phyloP scores from a whole-genome alignment of 192 early-diverging fungal genomes.

The Coemansia sp. region DNA sequence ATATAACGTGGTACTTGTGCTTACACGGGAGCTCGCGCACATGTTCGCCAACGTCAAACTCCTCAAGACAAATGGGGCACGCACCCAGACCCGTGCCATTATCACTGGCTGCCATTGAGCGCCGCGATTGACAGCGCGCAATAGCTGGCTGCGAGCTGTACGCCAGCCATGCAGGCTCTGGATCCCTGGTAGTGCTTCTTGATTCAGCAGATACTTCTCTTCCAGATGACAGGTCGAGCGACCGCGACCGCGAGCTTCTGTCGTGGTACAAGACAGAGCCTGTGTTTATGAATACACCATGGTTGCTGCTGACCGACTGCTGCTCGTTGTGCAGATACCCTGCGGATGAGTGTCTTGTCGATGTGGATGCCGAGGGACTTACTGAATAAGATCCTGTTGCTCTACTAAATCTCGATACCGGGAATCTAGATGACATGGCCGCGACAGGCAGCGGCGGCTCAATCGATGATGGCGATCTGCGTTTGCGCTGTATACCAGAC shows the following conservation, averaged over 20 bases:
- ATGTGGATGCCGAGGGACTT: slow-evolving; percentile 1
- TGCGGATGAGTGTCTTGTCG: slow-evolving; percentile 2
- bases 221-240: slow-evolving; percentile 14
- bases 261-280: slow-evolving; percentile 25
- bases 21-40: slow-evolving; percentile 65
- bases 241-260: slow-evolving; percentile 26
- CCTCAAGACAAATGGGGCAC: slow-evolving; percentile 70
- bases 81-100: slow-evolving; percentile 34
- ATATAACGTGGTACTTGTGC: slow-evolving; percentile 67
- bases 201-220: neutral
- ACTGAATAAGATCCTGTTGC: neutral
- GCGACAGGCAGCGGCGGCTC: slow-evolving; percentile 27
- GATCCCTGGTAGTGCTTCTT: neutral
- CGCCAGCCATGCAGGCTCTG: slow-evolving; percentile 16
- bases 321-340: neutral
- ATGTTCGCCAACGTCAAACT: slow-evolving; percentile 64
- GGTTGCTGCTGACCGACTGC: neutral
- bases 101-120: slow-evolving; percentile 18
- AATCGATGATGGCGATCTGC: slow-evolving; percentile 9
- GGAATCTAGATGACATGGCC: neutral
- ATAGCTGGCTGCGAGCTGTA: slow-evolving; percentile 43
- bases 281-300: neutral
- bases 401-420: neutral
- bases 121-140: slow-evolving; percentile 16
- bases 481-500: neutral